These are phyloP conservation scores for Crithidia fasciculata DNA, from an alignment of 208 protist species.

Conservation along the genomic window DNA sequence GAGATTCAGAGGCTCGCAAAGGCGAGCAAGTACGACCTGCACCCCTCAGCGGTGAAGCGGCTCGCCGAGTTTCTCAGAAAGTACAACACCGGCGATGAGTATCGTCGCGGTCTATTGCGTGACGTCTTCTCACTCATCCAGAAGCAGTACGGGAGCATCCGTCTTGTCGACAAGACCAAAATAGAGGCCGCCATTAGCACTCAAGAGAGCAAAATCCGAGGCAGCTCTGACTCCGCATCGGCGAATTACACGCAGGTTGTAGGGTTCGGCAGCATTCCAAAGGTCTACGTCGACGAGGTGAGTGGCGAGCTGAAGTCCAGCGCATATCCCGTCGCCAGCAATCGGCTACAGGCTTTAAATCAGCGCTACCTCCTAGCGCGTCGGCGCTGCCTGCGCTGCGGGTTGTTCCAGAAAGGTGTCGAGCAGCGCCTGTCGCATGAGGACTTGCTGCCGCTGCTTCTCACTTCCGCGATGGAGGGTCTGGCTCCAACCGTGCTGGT, in stretches of 20 bases:
- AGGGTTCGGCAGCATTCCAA: conserved; percentile 48
- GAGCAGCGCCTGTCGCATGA: conserved; percentile 45
- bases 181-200: conserved; percentile 58
- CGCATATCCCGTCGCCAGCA: conserved; percentile 1
- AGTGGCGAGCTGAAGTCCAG: conserved; percentile 61
- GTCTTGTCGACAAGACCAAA: conserved; percentile 63
- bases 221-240: conserved; percentile 37
- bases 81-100: conserved; percentile 39
- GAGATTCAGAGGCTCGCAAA: conserved; percentile 75
- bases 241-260: conserved; percentile 47
- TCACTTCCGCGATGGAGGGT: conserved; percentile 81
- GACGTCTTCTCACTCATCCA: conserved; percentile 78
- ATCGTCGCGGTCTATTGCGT: conserved; percentile 54
- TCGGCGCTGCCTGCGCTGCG: conserved; percentile 79
- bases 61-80: conserved; percentile 63
- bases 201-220: conserved; percentile 52
- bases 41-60: conserved; percentile 75
- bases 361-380: conserved; percentile 85
- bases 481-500: conserved; percentile 55
- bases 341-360: conserved; percentile 65
- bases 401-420: conserved; percentile 69
- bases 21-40: conserved; percentile 77
- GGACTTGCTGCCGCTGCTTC: conserved; percentile 64
- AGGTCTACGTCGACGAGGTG: conserved; percentile 69
- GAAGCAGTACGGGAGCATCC: conserved; percentile 47